Conservation (phyloP, 169 alveolate genomes). For the Plasmodium coatneyi region DNA sequence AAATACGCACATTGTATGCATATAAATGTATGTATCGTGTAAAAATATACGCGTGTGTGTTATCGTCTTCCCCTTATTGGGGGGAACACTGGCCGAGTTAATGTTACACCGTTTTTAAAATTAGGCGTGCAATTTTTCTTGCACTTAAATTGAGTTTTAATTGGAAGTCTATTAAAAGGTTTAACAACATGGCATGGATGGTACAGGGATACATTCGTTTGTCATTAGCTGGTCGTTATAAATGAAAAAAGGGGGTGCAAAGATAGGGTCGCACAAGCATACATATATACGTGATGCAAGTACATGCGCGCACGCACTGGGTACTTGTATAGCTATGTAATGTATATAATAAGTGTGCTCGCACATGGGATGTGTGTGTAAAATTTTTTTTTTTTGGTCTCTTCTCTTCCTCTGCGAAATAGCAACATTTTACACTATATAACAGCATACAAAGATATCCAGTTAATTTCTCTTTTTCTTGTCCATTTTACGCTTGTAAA, state of each 20-base stretch:
- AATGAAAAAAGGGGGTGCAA: constrained; percentile 16
- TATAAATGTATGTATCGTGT: not conserved
- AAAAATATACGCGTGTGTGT: not conserved
- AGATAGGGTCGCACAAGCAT: not conserved
- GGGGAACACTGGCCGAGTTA: not conserved
- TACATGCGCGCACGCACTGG: not conserved
- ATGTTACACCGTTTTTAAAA: constrained; percentile 18
- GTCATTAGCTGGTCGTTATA: constrained; percentile 23
- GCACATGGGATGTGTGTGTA: not conserved
- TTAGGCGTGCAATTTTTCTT: constrained; percentile 17
- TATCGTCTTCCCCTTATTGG: not conserved
- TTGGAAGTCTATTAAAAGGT: constrained; percentile 32
- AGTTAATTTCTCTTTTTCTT: constrained; percentile 92
- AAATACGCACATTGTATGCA: not conserved
- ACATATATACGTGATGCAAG: not conserved
- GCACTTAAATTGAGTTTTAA: constrained; percentile 5
- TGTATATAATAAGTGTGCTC: not conserved
- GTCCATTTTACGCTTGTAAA: constrained; percentile 97
- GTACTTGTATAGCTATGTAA: not conserved
- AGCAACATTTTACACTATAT: not conserved
- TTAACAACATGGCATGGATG: not conserved
- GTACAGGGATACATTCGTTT: not conserved
- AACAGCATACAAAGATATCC: not conserved
- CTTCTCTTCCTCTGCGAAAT: not conserved
- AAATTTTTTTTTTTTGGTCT: not conserved